phyloP scores from a whole-genome alignment of 1,284 basidiomycete species.

The Leucoagaricus sp. region DNA sequence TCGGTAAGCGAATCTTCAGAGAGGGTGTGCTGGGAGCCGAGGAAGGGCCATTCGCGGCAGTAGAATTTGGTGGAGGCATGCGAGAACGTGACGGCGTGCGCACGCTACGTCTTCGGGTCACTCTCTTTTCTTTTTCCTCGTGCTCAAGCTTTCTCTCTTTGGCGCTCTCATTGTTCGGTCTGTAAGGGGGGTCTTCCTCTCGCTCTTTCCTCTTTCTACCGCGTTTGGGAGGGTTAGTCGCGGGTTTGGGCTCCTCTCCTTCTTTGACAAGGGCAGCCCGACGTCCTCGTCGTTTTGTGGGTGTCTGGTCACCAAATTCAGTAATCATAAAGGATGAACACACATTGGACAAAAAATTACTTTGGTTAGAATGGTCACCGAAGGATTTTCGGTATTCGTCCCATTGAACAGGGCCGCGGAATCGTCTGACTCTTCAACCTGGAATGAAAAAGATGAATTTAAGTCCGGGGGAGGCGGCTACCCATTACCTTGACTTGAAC shows the following conservation, averaged over 20 bases:
- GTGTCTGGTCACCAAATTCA: neutral
- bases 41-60: constrained; percentile 24
- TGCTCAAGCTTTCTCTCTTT: constrained; percentile 24
- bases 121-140: constrained; percentile 26
- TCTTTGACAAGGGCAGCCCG: constrained; percentile 27
- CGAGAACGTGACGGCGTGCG: constrained; percentile 32
- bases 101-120: constrained; percentile 15
- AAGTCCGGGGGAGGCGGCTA: too few relatives aligned
- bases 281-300: constrained; percentile 18
- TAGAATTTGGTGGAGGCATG: constrained; percentile 20
- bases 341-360: neutral
- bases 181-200: constrained; percentile 35
- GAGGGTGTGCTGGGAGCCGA: constrained; percentile 40
- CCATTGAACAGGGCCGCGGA: constrained; percentile 22
- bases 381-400: constrained; percentile 22
- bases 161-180: constrained; percentile 18
- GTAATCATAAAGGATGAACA: neutral
- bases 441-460: neutral
- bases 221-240: constrained; percentile 33
- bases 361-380: constrained; percentile 14
- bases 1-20: constrained; percentile 59
- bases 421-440: constrained; percentile 40
- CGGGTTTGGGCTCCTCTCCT: constrained; percentile 30
- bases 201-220: constrained; percentile 48
- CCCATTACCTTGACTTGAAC: constrained; percentile 35